phyloP scores from a whole-genome alignment of 345 rosid genomes.

The Pseudoturritis turrita region DNA sequence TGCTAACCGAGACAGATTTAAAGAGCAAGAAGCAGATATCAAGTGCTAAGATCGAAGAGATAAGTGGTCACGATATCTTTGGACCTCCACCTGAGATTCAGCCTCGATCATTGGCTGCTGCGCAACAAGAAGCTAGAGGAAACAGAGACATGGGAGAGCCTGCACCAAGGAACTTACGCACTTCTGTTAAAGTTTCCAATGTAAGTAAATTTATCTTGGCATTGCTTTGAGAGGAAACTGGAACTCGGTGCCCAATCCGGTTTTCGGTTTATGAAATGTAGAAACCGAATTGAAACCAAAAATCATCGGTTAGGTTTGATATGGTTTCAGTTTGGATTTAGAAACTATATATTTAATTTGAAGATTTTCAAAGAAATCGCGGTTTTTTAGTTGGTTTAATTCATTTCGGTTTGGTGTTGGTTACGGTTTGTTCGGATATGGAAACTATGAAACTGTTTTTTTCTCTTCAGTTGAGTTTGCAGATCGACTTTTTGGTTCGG shows the following conservation, averaged over 20 bases:
- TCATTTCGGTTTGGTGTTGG: too few species aligned
- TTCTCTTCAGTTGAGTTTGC: too few species aligned
- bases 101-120: conserved; percentile 61
- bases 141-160: conserved; percentile 65
- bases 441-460: too few species aligned
- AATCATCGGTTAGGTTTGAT: not conserved
- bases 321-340: not conserved
- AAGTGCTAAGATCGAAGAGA: conserved; percentile 75
- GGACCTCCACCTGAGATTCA: conserved; percentile 69
- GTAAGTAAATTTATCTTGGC: conserved; percentile 33
- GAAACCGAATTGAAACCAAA: too few species aligned
- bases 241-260: too few species aligned
- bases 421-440: too few species aligned
- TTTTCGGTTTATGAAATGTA: too few species aligned
- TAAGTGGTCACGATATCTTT: conserved; percentile 82
- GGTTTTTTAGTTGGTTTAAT: too few species aligned
- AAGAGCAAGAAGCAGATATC: conserved; percentile 70
- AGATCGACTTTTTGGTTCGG: too few species aligned
- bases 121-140: conserved; percentile 50
- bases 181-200: conserved; percentile 71
- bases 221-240: not conserved
- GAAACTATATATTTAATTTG: too few species aligned
- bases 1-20: conserved; percentile 53
- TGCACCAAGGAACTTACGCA: conserved; percentile 58
- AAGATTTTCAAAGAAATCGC: too few species aligned